phyloP scores from a whole-genome alignment of 192 early-diverging fungal species.

The Coemansia brasiliensis region DNA sequence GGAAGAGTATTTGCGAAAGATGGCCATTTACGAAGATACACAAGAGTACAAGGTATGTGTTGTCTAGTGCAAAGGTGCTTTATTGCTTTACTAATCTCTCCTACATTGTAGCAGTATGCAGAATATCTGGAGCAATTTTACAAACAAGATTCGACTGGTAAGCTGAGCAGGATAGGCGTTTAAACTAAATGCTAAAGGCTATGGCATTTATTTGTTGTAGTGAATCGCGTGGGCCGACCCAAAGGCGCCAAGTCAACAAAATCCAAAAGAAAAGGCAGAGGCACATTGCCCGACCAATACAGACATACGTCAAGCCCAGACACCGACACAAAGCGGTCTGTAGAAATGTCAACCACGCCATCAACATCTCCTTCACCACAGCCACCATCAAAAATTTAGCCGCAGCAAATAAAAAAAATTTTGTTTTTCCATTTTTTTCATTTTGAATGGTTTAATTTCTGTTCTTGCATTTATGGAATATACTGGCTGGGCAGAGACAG shows the following conservation, averaged over 20 bases:
- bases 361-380: slow-evolving; percentile 4
- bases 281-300: not conserved
- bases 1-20: slow-evolving; percentile 37
- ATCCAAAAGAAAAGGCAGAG: slow-evolving; percentile 13
- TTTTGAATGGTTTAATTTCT: not conserved
- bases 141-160: slow-evolving; percentile 49
- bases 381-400: not conserved
- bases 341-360: slow-evolving; percentile 7
- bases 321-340: not conserved
- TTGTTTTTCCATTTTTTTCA: not conserved
- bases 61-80: not conserved
- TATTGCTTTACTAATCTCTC: not conserved
- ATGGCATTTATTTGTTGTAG: slow-evolving; percentile 11
- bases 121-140: slow-evolving; percentile 51
- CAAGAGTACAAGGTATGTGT: slow-evolving; percentile 33
- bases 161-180: not conserved
- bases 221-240: slow-evolving; percentile 53
- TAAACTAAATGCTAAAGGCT: not conserved
- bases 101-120: slow-evolving; percentile 36
- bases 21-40: slow-evolving; percentile 41
- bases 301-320: not conserved
- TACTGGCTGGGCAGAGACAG: slow-evolving; percentile 32
- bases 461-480: slow-evolving; percentile 1
- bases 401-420: not conserved
- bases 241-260: slow-evolving; percentile 38